Base-by-base conservation (phyloP, 129 eudicot genomes). In the Silybum marianum region DNA sequence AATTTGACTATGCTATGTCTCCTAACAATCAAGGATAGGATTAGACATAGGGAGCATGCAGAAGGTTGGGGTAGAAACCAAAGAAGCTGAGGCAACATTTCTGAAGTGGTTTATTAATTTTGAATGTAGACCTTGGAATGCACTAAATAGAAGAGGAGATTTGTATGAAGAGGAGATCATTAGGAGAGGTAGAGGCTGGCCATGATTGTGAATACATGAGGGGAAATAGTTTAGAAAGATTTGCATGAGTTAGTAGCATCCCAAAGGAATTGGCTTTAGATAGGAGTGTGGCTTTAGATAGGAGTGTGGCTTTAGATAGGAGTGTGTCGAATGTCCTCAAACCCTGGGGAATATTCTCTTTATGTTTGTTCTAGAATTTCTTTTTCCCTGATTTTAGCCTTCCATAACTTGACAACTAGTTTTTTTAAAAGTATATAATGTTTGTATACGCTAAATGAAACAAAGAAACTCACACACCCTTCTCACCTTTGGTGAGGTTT, bases 21-120 rank as follows among this genome's bases (percentile, higher is more conserved):
- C 65, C 40, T 48, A 12, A 79, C 69, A 65, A 21, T 65, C 69
- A 65, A 65, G 69, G 69, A 65, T 65, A 65, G 69, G 69, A 65
- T 65, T 72, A 71, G 62, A 36, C 8, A 54, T 32, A 71, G 24
- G 26, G 24, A 19, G 39, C 18, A 67, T 23, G 58, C 77, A 58
- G 38, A 69, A 79, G 51, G 51, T 70, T 79, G 54, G 32, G 32
- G 68, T 79, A 18, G 76, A 48, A 69, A 70, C 23, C 65, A 18
- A 9, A 63, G 30, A 65, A 65, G 69, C 69, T 19, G 69, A 65
- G 28, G 69, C 69, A 65, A 23, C 69, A 65, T 22, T 8, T 65
- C 69, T 65, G 69, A 65, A 30, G 69, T 65, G 26, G 30, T 65
- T 22, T 65, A 25, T 65, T 21, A 19, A 23, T 65, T 54, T 19